phyloP scores from a whole-genome alignment of 768 basidiomycete genomes.

The Mycena chlorophos region DNA sequence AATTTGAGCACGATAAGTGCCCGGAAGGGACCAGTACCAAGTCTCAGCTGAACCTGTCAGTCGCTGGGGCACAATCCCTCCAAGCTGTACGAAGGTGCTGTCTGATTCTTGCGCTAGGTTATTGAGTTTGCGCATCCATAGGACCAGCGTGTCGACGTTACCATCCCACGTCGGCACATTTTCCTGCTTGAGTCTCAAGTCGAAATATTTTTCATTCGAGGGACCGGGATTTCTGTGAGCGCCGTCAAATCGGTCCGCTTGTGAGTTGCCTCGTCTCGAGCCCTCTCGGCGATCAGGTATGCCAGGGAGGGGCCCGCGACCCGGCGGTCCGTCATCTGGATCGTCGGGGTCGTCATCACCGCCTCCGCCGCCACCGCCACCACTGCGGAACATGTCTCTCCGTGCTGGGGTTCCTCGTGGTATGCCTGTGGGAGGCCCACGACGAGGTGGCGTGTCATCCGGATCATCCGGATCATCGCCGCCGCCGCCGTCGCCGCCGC shows the following conservation, averaged over 20 bases:
- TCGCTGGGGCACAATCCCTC: background rate
- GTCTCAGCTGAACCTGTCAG: background rate
- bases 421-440: background rate
- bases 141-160: background rate
- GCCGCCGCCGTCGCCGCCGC: background rate
- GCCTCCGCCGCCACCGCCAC: background rate
- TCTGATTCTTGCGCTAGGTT: background rate
- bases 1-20: background rate
- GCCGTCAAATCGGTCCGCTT: background rate
- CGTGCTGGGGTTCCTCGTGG: no score
- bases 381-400: background rate
- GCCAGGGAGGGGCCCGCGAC: background rate
- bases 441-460: background rate
- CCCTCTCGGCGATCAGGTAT: background rate
- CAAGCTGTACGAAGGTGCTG: background rate
- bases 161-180: slow-evolving; percentile 11
- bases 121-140: slow-evolving; percentile 9
- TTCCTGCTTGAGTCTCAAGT: slow-evolving; percentile 10
- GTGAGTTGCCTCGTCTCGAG: background rate
- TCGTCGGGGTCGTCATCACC: background rate
- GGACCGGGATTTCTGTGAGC: background rate
- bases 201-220: background rate
- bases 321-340: background rate
- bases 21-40: slow-evolving; percentile 7
- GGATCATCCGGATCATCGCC: background rate